These are phyloP conservation scores for Bryoglossum gracile DNA, from an alignment of 495 filamentous ascomycete genomes.

Conservation along the genomic window DNA sequence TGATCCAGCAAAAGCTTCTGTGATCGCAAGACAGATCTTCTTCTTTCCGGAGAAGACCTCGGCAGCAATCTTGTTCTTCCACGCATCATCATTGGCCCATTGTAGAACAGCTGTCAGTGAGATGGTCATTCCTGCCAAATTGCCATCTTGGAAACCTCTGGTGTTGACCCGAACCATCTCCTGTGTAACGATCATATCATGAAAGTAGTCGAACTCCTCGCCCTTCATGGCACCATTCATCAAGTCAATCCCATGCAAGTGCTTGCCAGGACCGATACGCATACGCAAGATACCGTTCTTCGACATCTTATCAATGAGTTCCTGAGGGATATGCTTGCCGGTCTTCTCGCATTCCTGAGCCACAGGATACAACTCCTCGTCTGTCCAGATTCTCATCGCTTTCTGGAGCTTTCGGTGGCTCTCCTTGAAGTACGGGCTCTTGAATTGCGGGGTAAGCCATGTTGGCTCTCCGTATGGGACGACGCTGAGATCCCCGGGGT, in stretches of 20 bases:
- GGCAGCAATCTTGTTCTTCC: slow-evolving; percentile 57
- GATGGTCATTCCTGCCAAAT: slow-evolving; percentile 55
- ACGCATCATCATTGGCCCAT: slow-evolving; percentile 59
- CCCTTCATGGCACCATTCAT: slow-evolving; percentile 65
- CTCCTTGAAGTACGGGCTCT: slow-evolving; percentile 76
- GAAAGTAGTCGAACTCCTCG: slow-evolving; percentile 83
- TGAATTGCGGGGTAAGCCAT: slow-evolving; percentile 74
- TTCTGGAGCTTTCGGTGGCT: slow-evolving; percentile 63
- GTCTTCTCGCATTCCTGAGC: slow-evolving; percentile 71
- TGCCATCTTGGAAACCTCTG: slow-evolving; percentile 57
- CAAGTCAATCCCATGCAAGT: slow-evolving; percentile 62
- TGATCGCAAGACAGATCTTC: slow-evolving; percentile 83
- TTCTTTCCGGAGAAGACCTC: slow-evolving; percentile 77
- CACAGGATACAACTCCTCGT: slow-evolving; percentile 62
- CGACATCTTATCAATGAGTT: slow-evolving; percentile 71
- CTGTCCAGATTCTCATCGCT: slow-evolving; percentile 68
- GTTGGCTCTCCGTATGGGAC: slow-evolving; percentile 78
- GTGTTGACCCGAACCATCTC: slow-evolving; percentile 64
- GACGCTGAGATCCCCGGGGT: slow-evolving; percentile 60
- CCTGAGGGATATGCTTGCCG: slow-evolving; percentile 68
- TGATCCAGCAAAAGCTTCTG: slow-evolving; percentile 82
- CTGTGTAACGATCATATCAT: slow-evolving; percentile 71
- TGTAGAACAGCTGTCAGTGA: slow-evolving; percentile 75
- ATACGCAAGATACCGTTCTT: slow-evolving; percentile 68
- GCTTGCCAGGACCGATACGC: slow-evolving; percentile 77